phyloP scores from a whole-genome alignment of 2,329 filamentous ascomycete species.

The Aspergillus clavatus region DNA sequence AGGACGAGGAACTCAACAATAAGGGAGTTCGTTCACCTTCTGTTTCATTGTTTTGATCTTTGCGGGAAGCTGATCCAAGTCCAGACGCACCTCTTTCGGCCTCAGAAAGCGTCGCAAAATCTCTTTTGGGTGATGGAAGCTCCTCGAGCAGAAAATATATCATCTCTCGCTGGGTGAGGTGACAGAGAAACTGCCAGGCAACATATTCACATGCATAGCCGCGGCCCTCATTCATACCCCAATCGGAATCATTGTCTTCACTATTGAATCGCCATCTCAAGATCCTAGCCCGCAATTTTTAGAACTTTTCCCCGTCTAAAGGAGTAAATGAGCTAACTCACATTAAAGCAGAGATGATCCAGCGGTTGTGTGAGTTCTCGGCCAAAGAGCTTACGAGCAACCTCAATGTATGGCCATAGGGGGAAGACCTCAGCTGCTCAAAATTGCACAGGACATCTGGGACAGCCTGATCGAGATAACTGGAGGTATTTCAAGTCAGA shows the following conservation, averaged over 20 bases:
- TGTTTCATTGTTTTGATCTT: constrained; percentile 4
- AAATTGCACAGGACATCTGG: constrained; percentile 41
- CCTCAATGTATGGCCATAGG: constrained; percentile 35
- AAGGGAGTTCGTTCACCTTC: constrained; percentile 29
- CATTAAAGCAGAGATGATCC: constrained; percentile 48
- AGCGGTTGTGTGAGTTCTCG: constrained; percentile 41
- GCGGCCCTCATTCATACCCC: constrained; percentile 52
- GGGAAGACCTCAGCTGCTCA: constrained; percentile 40
- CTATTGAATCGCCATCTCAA: constrained; percentile 54
- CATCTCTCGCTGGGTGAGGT: constrained; percentile 51
- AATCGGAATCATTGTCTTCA: constrained; percentile 46
- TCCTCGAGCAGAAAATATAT: constrained; percentile 56
- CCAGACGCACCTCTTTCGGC: constrained; percentile 19
- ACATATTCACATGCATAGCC: constrained; percentile 58
- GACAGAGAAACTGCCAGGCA: constrained; percentile 58
- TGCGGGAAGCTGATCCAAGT: constrained; percentile 6
- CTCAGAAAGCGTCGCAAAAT: constrained; percentile 16
- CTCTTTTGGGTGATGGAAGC: constrained; percentile 30
- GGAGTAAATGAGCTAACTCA: constrained; percentile 30
- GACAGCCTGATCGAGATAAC: constrained; percentile 38
- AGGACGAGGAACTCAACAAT: constrained; percentile 21
- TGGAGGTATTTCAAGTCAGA: constrained; percentile 13
- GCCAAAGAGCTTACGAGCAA: constrained; percentile 37
- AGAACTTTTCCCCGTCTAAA: not conserved
- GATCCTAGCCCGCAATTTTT: constrained; percentile 38